These are phyloP conservation scores for Pseudonitzschia delicatissima DNA, from an alignment of 108 stramenopile genomes.

Conservation along the genomic window DNA sequence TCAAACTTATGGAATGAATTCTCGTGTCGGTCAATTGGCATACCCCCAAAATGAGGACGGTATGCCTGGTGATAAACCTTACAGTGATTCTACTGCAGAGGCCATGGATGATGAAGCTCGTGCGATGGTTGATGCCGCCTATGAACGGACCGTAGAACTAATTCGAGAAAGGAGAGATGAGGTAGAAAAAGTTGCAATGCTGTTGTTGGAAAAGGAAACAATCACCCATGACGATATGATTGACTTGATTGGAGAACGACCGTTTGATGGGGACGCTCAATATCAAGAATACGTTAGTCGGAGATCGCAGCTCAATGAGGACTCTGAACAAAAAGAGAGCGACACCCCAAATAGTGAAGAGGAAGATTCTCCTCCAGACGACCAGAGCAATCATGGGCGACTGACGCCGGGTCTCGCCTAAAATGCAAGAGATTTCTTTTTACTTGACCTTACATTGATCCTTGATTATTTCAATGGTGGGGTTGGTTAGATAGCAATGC, in stretches of 20 bases:
- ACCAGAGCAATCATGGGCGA: constrained; percentile 13
- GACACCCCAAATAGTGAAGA: constrained; percentile 1
- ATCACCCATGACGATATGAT: constrained; percentile 95
- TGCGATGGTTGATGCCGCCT: constrained; percentile 88
- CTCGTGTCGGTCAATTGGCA: constrained; percentile 89
- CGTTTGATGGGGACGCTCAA: constrained; percentile 71
- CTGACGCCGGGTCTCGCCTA: constrained; percentile 34
- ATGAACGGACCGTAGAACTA: constrained; percentile 75
- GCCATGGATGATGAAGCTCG: constrained; percentile 96
- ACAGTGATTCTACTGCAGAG: constrained; percentile 91
- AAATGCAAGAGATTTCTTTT: no score
- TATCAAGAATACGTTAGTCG: constrained; percentile 87
- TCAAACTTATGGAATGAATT: constrained; percentile 93
- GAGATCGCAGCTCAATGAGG: constrained; percentile 21
- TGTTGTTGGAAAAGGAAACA: constrained; percentile 94
- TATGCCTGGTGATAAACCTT: constrained; percentile 82
- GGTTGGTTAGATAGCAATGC: no score
- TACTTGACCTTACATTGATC: no score
- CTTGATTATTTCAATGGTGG: no score
- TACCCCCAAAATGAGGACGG: constrained; percentile 82
- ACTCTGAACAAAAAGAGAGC: not conserved
- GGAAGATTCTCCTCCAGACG: constrained; percentile 4
- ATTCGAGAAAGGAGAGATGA: constrained; percentile 76
- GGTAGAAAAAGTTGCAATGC: constrained; percentile 78
- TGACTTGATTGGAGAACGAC: constrained; percentile 87